These are phyloP conservation scores for Scheffersomyces parashehatae DNA, from an alignment of 1,139 yeast species.

Conservation along the genomic window DNA sequence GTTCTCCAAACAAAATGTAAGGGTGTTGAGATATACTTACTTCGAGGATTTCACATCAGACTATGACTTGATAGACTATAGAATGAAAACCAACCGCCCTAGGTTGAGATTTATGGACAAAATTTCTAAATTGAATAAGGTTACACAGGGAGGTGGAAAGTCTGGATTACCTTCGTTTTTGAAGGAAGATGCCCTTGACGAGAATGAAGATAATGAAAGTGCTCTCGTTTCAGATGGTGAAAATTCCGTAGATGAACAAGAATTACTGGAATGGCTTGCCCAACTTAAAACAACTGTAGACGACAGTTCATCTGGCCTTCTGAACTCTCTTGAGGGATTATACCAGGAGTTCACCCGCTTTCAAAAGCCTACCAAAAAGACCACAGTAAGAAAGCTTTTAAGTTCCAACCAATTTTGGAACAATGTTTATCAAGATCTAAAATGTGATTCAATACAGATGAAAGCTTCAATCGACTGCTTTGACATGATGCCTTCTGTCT, in stretches of 20 bases:
- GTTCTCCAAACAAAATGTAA: slow-evolving; percentile 20
- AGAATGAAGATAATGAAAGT: slow-evolving; percentile 9
- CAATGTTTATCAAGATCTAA: slow-evolving; percentile 34
- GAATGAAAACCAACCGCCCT: slow-evolving; percentile 19
- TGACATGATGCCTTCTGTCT: slow-evolving; percentile 31
- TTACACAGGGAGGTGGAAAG: too few relatives aligned
- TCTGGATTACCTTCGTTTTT: too few relatives aligned
- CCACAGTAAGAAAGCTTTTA: slow-evolving; percentile 13
- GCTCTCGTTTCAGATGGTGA: slow-evolving; percentile 3
- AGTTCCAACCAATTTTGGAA: slow-evolving; percentile 33
- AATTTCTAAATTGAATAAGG: slow-evolving; percentile 1
- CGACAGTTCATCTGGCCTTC: too few relatives aligned
- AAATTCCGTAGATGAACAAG: neutral
- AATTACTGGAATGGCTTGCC: neutral
- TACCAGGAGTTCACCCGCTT: slow-evolving; percentile 4
- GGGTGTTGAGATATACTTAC: slow-evolving; percentile 27
- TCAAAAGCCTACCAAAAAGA: neutral
- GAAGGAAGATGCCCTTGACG: slow-evolving; percentile 2
- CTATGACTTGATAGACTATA: slow-evolving; percentile 10
- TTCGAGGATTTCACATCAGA: slow-evolving; percentile 22
- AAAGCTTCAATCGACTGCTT: slow-evolving; percentile 19
- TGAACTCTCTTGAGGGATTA: neutral
- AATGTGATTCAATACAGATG: slow-evolving; percentile 23
- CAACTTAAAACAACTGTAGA: too few relatives aligned
- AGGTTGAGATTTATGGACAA: slow-evolving; percentile 9